These are phyloP conservation scores for Rhodofomes roseus DNA, from an alignment of 1,284 basidiomycete genomes.

Conservation along the genomic window DNA sequence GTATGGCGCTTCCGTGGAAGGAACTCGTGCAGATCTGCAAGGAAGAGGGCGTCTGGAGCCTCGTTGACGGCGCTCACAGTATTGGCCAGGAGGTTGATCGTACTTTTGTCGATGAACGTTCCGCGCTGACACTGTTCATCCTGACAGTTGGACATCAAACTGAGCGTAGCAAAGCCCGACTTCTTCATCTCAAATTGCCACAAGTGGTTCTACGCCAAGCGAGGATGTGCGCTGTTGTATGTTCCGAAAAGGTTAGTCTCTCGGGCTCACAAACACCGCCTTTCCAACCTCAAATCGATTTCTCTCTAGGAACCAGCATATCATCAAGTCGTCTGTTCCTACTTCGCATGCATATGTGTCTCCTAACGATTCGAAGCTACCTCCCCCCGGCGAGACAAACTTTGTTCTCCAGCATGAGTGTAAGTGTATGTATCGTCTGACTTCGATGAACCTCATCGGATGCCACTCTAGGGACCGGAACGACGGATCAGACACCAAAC, in stretches of 20 bases:
- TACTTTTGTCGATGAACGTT: neutral
- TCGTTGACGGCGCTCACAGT: constrained; percentile 85
- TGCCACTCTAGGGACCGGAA: constrained; percentile 58
- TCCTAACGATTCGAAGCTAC: constrained; percentile 23
- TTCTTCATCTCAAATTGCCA: constrained; percentile 85
- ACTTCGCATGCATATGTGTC: constrained; percentile 62
- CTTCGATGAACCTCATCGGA: neutral
- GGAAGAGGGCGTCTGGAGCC: constrained; percentile 62
- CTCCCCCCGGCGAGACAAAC: constrained; percentile 25
- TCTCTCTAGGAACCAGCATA: constrained; percentile 65
- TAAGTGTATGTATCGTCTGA: constrained; percentile 24
- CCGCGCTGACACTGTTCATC: neutral
- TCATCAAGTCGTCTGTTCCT: constrained; percentile 75
- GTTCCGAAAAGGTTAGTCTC: constrained; percentile 62
- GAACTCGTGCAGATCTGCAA: constrained; percentile 68
- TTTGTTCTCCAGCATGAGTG: constrained; percentile 64
- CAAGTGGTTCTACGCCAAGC: constrained; percentile 81
- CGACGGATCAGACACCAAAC: constrained; percentile 53
- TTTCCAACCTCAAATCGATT: neutral
- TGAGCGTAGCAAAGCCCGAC: constrained; percentile 61
- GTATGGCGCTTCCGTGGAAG: constrained; percentile 76
- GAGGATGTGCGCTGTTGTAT: constrained; percentile 73
- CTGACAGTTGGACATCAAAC: constrained; percentile 46
- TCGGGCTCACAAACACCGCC: neutral
- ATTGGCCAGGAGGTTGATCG: constrained; percentile 48